A percentile compares a stretch with the other conserved stretches of the same genome.
These are phyloP conservation scores for Globisporangium ultimum DNA, from an alignment of 352 stramenopile species.

Conservation along the genomic window DNA sequence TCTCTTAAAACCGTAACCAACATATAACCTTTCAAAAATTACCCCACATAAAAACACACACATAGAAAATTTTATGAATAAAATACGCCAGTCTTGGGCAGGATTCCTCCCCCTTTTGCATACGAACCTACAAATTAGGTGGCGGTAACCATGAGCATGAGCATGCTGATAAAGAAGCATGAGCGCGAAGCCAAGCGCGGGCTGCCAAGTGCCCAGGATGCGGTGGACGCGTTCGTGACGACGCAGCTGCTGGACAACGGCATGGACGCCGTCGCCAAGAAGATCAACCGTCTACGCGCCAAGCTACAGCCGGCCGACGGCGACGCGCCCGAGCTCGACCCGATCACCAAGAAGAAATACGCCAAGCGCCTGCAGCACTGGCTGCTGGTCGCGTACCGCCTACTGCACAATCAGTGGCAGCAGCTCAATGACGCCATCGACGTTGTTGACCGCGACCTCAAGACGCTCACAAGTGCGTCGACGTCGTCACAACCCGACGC, in stretches of 20 bases:
- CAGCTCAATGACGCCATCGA: constrained; percentile 52
- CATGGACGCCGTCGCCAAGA: constrained; percentile 63
- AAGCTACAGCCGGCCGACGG: constrained; percentile 36
- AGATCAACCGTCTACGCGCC: constrained; percentile 57
- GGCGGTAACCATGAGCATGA: neutral
- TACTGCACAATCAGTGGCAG: constrained; percentile 51
- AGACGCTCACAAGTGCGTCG: constrained; percentile 23
- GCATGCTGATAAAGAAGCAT: neutral
- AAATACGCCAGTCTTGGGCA: no score
- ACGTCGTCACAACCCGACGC: neutral
- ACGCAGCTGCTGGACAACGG: constrained; percentile 78
- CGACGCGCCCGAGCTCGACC: constrained; percentile 12
- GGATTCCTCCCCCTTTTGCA: no score
- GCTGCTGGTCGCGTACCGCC: constrained; percentile 49
- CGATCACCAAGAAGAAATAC: constrained; percentile 28
- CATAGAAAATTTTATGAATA: no score
- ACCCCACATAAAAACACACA: no score
- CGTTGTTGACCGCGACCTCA: constrained; percentile 48
- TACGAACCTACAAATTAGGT: no score
- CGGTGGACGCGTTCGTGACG: constrained; percentile 64
- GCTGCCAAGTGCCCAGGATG: constrained; percentile 36
- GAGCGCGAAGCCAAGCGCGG: constrained; percentile 13
- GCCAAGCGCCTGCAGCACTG: constrained; percentile 64
- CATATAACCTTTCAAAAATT: no score
- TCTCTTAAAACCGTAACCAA: no score